Evolutionary conservation across 169 alveolate species (phyloP), one percentile per base, ranked within the genome.

Genomic region (Neospora caninum): DNA sequence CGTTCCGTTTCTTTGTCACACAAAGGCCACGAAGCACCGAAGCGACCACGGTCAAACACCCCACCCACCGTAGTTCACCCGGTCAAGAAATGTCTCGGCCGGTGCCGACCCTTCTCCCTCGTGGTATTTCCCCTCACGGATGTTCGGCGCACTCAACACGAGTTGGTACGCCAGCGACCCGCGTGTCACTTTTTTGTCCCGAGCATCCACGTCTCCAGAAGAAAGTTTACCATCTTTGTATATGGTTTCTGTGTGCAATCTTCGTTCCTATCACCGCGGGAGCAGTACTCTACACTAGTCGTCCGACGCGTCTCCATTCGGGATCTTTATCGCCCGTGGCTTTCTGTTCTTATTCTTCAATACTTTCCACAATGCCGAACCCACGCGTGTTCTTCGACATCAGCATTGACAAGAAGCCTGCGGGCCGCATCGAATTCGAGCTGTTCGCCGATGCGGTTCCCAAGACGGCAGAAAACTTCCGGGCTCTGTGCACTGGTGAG

Each of bases 391-490:
- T 97, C 94, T 94, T 98, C 94, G 99, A 98, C 93, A 95, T 98
- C 69, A 92, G 97, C 95, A 96, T 98, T 42, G 99, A 98, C 38
- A 97, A 96, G 39, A 94, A 94, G 41, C 94, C 93, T 91, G 97
- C 97, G 86, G 97, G 99, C 96, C 97, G 99, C 95, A 97, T 99
- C 49, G 99, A 96, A 58, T 97, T 99, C 93, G 99, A 99, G 93
- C 96, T 99, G 38, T 99, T 98, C 95, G 98, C 98, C 22, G 99
- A 99, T 70, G 96, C 96, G 70, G 99, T 98, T 20, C 99, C 99
- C n/a, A 99, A 98, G 95, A 99, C 99, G 67, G 99, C 99, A 31
- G 99, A 99, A 96, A 99, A 99, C 96, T 99, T 99, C 97, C 97
- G 99, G 84, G 99, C 98, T 84, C 98, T 99, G 73, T 99, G 99